Conservation (phyloP, 1,139 yeast genomes). For the Yamadazyma dushanensis region DNA sequence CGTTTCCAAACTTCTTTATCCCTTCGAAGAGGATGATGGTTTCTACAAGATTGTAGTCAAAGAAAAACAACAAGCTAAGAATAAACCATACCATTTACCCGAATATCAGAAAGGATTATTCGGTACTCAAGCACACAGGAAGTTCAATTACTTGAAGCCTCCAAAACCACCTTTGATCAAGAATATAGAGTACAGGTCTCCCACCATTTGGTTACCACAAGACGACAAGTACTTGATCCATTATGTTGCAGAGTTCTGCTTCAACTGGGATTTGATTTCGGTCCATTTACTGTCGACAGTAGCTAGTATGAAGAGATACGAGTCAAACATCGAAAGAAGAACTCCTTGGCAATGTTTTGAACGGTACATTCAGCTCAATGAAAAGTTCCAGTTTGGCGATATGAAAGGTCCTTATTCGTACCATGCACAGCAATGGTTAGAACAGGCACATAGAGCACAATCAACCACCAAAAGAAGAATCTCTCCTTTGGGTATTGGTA, state of each 20-base stretch:
- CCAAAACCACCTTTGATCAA: slow-evolving; percentile 86
- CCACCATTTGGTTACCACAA: slow-evolving; percentile 94
- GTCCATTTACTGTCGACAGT: slow-evolving; percentile 64
- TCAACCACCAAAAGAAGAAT: slow-evolving; percentile 84
- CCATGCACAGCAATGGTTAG: slow-evolving; percentile 88
- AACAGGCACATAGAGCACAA: slow-evolving; percentile 86
- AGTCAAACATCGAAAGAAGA: slow-evolving; percentile 87
- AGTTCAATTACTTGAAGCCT: slow-evolving; percentile 66
- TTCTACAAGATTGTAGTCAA: slow-evolving; percentile 63
- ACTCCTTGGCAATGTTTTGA: slow-evolving; percentile 99
- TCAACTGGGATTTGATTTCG: slow-evolving; percentile 91
- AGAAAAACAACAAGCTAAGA: slow-evolving; percentile 28
- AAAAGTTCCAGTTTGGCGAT: slow-evolving; percentile 79
- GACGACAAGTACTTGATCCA: slow-evolving; percentile 82
- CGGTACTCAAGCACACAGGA: slow-evolving; percentile 58
- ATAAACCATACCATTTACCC: slow-evolving; percentile 23
- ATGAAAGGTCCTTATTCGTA: slow-evolving; percentile 85
- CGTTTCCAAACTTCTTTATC: slow-evolving; percentile 62
- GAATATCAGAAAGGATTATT: slow-evolving; percentile 58
- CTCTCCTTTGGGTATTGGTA: slow-evolving; percentile 88
- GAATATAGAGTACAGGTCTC: slow-evolving; percentile 78
- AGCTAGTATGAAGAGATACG: slow-evolving; percentile 60
- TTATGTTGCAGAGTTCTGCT: slow-evolving; percentile 82
- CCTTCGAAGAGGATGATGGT: slow-evolving; percentile 60
- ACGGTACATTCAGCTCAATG: slow-evolving; percentile 89